phyloP scores from a whole-genome alignment of 805 yeast species.

The Metschnikowia baotianmanensis region DNA sequence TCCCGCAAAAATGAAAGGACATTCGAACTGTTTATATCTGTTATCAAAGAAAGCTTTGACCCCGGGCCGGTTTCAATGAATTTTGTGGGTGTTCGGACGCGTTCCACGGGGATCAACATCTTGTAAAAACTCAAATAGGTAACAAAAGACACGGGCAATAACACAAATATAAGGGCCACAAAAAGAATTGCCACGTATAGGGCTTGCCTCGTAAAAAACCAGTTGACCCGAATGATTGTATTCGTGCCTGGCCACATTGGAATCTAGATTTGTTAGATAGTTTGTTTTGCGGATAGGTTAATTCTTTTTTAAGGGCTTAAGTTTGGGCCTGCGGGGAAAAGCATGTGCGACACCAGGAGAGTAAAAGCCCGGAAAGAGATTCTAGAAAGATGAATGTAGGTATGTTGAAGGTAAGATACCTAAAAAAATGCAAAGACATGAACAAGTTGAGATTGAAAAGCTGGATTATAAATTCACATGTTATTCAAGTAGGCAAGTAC shows the following conservation, averaged over 20 bases:
- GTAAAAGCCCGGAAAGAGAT: no score
- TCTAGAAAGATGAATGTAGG: no score
- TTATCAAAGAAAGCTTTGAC: constrained; percentile 1
- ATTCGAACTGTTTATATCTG: constrained; percentile 3
- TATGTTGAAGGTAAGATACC: no score
- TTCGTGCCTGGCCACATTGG: constrained; percentile 4
- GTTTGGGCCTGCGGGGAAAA: background rate
- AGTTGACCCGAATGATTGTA: constrained; percentile 6
- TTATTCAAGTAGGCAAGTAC: no score
- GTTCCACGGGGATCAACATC: constrained; percentile 30
- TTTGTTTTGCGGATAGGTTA: no score
- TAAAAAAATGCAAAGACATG: no score
- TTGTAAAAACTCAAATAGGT: constrained; percentile 36
- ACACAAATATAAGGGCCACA: constrained; percentile 25
- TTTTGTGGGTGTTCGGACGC: constrained; percentile 14
- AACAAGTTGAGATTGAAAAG: no score
- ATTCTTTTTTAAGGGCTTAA: no score
- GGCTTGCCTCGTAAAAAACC: constrained; percentile 18
- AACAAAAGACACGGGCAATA: constrained; percentile 35
- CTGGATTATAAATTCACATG: no score
- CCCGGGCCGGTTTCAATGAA: constrained; percentile 4
- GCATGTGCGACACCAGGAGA: background rate
- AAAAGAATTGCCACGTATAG: constrained; percentile 14
- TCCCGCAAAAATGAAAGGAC: constrained; percentile 12
- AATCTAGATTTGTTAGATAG: no score